Percentiles rank a stretch among this genome's conserved stretches.
Evolutionary conservation across 805 yeast genomes (phyloP).

Genomic region (Candida succiphila): DNA sequence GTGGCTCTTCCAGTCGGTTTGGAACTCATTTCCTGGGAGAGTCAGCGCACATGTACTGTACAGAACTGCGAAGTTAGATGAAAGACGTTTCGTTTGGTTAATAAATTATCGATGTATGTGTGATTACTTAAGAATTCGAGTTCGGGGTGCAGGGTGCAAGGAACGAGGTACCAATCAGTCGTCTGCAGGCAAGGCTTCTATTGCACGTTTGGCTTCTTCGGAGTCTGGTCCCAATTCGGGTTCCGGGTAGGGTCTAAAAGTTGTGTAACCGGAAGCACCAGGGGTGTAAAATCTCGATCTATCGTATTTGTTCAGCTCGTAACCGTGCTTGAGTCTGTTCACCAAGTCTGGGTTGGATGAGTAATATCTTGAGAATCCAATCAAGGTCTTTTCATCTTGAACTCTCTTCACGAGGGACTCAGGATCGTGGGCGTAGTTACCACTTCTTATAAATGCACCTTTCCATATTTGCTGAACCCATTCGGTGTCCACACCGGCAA

Average conservation of each 20-base stretch:
- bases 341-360: constrained; percentile 36
- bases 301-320: constrained; percentile 26
- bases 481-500: constrained; percentile 20
- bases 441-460: constrained; percentile 15
- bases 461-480: constrained; percentile 25
- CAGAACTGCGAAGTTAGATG: neutral
- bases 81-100: neutral
- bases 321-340: constrained; percentile 25
- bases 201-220: neutral
- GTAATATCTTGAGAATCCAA: constrained; percentile 28
- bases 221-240: neutral
- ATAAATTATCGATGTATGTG: too few relatives aligned
- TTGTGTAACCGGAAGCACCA: neutral
- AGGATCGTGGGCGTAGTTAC: constrained; percentile 14
- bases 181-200: neutral
- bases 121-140: too few relatives aligned
- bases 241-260: neutral
- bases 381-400: constrained; percentile 29
- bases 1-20: too few relatives aligned
- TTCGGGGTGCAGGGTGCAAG: too few relatives aligned
- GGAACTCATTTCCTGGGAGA: neutral
- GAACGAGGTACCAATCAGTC: too few relatives aligned
- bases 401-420: constrained; percentile 11
- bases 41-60: neutral
- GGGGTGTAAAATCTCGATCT: constrained; percentile 28